Percentiles rank a stretch among this genome's conserved stretches.
phyloP scores from a whole-genome alignment of 371 early-diverging fungal genomes.

The Mortierella sp. region DNA sequence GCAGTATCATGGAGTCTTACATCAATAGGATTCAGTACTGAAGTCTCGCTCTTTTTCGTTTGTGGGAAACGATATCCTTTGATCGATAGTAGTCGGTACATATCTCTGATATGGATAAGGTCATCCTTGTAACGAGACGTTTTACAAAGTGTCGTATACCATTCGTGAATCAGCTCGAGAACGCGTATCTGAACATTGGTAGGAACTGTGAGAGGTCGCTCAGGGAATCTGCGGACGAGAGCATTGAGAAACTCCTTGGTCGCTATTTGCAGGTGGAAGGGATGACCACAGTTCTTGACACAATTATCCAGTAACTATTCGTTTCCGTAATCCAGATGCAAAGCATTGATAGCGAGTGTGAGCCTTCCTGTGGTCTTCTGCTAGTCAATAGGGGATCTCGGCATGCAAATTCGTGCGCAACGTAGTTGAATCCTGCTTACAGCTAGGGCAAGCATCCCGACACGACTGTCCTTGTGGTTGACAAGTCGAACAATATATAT shows the following conservation, averaged over 20 bases:
- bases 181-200: constrained; percentile 83
- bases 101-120: constrained; percentile 88
- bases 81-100: constrained; percentile 86
- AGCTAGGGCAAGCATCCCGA: constrained; percentile 79
- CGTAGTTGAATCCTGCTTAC: constrained; percentile 57
- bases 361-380: background rate
- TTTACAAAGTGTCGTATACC: constrained; percentile 87
- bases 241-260: constrained; percentile 95
- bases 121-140: constrained; percentile 90
- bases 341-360: background rate
- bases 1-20: constrained; percentile 8
- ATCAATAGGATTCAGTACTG: constrained; percentile 69
- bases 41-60: constrained; percentile 65
- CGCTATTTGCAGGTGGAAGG: constrained; percentile 93
- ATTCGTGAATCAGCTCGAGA: constrained; percentile 91
- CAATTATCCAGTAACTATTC: constrained; percentile 88
- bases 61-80: constrained; percentile 94
- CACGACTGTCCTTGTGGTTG: constrained; percentile 74
- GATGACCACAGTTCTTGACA: constrained; percentile 96
- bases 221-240: constrained; percentile 91
- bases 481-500: constrained; percentile 78
- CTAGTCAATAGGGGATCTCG: no score
- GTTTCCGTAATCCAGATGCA: no score
- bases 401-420: no score
- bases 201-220: constrained; percentile 69